Conservation (phyloP, 1,139 yeast species). For the Petasospora rhodanensis region DNA sequence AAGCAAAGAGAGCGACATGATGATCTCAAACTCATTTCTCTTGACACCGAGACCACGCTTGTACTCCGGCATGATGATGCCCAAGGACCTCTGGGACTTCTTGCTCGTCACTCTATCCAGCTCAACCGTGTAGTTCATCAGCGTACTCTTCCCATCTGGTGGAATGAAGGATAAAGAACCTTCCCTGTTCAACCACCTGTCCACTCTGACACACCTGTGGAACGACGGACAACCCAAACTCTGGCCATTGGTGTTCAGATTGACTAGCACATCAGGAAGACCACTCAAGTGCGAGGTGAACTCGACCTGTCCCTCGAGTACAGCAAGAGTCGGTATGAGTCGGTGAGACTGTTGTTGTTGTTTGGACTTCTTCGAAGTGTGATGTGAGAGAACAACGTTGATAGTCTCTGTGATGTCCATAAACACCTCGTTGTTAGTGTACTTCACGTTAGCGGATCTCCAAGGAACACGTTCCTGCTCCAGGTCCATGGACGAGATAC, state of each 20-base stretch:
- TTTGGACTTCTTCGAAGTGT: constrained; percentile 5
- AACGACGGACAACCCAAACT: constrained; percentile 44
- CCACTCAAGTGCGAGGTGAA: constrained; percentile 72
- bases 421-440: constrained; percentile 30
- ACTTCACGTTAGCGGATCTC: constrained; percentile 22
- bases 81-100: constrained; percentile 33
- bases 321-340: constrained; percentile 37
- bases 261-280: constrained; percentile 62
- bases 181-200: constrained; percentile 37
- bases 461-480: constrained; percentile 18
- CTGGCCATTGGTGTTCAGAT: constrained; percentile 42
- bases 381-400: constrained; percentile 25
- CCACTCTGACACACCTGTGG: constrained; percentile 38
- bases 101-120: constrained; percentile 30
- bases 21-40: constrained; percentile 73
- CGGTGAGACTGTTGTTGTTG: constrained; percentile 8
- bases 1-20: constrained; percentile 48
- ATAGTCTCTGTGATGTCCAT: constrained; percentile 48
- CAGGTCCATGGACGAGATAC: constrained; percentile 6
- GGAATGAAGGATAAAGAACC: constrained; percentile 68
- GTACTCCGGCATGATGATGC: constrained; percentile 57
- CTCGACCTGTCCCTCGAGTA: constrained; percentile 57
- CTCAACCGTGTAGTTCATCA: constrained; percentile 65
- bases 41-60: constrained; percentile 56
- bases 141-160: constrained; percentile 73